Conservation (phyloP, 257 asterid species). For the Capsicum chinense region DNA sequence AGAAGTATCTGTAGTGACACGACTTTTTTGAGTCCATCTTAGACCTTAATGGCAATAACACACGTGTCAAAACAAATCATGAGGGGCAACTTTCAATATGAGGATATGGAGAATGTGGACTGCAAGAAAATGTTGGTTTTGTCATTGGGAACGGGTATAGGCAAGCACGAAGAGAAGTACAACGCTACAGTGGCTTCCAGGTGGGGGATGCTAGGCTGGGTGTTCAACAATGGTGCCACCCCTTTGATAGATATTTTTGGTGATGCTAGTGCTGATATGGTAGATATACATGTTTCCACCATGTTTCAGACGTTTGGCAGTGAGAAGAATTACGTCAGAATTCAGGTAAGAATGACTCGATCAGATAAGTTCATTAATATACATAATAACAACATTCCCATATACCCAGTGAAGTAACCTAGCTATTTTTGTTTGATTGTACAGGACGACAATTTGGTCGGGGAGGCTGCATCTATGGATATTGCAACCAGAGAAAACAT, state of each 20-base stretch:
- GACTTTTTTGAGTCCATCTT: background rate
- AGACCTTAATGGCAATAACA: conserved; percentile 60
- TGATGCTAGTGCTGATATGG: conserved; percentile 61
- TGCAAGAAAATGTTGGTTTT: conserved; percentile 51
- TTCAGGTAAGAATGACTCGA: conserved; percentile 50
- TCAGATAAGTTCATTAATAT: too few relatives aligned
- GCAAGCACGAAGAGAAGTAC: conserved; percentile 50
- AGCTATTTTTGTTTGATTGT: background rate
- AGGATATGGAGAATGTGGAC: conserved; percentile 49
- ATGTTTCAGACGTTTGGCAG: conserved; percentile 50
- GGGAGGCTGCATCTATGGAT: conserved; percentile 62
- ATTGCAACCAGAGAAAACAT: conserved; percentile 48
- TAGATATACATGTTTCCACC: conserved; percentile 64
- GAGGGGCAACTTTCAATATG: conserved; percentile 45
- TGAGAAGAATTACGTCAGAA: conserved; percentile 58
- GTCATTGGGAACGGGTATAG: conserved; percentile 59
- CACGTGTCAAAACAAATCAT: conserved; percentile 52
- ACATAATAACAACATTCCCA: too few relatives aligned
- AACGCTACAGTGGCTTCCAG: conserved; percentile 45
- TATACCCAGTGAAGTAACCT: too few relatives aligned
- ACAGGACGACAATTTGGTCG: conserved; percentile 52
- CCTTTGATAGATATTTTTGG: conserved; percentile 50
- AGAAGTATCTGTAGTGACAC: background rate
- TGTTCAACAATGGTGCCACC: conserved; percentile 48
- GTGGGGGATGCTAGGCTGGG: conserved; percentile 64